phyloP scores from a whole-genome alignment of 805 yeast genomes.

The Monosporozyma aerobia region DNA sequence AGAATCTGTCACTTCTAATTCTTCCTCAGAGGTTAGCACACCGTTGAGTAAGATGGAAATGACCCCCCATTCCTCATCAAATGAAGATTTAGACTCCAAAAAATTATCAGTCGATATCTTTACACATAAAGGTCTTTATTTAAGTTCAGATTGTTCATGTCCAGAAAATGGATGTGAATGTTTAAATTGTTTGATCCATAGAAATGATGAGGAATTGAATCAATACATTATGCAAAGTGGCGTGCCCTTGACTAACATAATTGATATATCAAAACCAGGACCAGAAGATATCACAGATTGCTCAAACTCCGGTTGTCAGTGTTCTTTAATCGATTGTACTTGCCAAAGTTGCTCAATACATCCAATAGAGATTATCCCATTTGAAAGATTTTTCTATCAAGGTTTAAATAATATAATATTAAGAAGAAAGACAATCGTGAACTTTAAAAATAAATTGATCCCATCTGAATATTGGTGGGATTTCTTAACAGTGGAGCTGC shows the following conservation, averaged over 20 bases:
- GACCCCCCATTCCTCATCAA: background rate
- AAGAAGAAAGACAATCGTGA: conserved; percentile 21
- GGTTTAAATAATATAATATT: conserved; percentile 22
- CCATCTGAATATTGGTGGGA: conserved; percentile 31
- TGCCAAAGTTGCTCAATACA: conserved; percentile 21
- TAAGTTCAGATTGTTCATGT: conserved; percentile 29
- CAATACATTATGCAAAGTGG: conserved; percentile 25
- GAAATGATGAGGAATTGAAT: conserved; percentile 28
- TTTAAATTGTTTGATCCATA: conserved; percentile 28
- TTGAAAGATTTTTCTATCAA: conserved; percentile 17
- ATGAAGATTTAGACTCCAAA: conserved; percentile 6
- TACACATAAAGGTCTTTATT: conserved; percentile 26
- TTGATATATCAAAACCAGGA: background rate
- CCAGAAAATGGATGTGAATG: conserved; percentile 26
- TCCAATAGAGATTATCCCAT: conserved; percentile 21
- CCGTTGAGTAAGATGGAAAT: background rate
- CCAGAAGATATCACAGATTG: conserved; percentile 3
- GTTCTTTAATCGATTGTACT: conserved; percentile 18
- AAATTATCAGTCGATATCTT: conserved; percentile 23
- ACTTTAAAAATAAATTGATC: conserved; percentile 21
- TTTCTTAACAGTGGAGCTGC: conserved; percentile 20
- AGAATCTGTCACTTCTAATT: background rate
- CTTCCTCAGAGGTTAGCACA: background rate
- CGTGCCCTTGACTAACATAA: conserved; percentile 21
- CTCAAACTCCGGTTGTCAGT: conserved; percentile 11